Conservation (phyloP, 2,329 filamentous ascomycete species). For the Diaporthe vaccinii region DNA sequence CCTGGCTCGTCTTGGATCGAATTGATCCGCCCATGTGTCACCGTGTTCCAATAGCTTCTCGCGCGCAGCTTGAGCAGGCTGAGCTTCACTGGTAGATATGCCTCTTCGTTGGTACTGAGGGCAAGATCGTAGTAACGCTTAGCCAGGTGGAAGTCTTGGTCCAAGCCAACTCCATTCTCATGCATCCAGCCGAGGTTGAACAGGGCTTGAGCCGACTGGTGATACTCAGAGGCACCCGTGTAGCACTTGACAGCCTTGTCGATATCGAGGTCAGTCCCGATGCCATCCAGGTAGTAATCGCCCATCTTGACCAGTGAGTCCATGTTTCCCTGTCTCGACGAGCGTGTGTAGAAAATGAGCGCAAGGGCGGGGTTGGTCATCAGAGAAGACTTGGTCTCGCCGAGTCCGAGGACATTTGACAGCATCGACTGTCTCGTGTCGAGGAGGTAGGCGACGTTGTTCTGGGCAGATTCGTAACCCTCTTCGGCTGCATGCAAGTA, state of each 20-base stretch:
- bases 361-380: slow-evolving; percentile 73
- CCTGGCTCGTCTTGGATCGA: slow-evolving; percentile 91
- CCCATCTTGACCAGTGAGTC: slow-evolving; percentile 98
- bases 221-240: slow-evolving; percentile 88
- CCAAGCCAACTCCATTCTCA: slow-evolving; percentile 92
- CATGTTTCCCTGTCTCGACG: slow-evolving; percentile 91
- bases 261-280: slow-evolving; percentile 78
- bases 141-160: slow-evolving; percentile 96
- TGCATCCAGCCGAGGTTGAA: slow-evolving; percentile 99
- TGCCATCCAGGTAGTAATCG: slow-evolving; percentile 91
- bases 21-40: slow-evolving; percentile 92
- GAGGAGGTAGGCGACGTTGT: slow-evolving; percentile 89
- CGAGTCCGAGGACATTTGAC: slow-evolving; percentile 65
- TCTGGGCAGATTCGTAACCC: slow-evolving; percentile 89
- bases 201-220: slow-evolving; percentile 92
- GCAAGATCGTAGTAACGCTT: slow-evolving; percentile 97
- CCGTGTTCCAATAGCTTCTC: slow-evolving; percentile 93
- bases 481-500: slow-evolving; percentile 93
- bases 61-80: slow-evolving; percentile 87
- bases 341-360: slow-evolving; percentile 94
- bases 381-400: slow-evolving; percentile 52
- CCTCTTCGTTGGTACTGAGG: slow-evolving; percentile 90
- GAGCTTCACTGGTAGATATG: slow-evolving; percentile 91
- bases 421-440: slow-evolving; percentile 78
- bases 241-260: slow-evolving; percentile 96